Conservation (phyloP, 2,329 filamentous ascomycete genomes). For the Cryphonectria japonica region DNA sequence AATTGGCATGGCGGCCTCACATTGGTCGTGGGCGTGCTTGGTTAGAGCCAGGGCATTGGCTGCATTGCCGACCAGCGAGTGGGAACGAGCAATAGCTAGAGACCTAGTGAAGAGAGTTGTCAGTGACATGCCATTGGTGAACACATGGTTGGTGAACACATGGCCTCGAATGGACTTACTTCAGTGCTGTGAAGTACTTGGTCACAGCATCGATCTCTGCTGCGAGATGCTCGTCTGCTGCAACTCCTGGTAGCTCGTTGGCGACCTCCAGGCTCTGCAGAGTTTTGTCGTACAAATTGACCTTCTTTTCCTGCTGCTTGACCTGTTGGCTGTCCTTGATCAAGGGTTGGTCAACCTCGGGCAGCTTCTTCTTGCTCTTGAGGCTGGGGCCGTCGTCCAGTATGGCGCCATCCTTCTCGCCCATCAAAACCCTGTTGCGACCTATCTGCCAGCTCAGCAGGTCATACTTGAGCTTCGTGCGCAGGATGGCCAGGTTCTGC, state of each 20-base stretch:
- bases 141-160: background rate
- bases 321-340: conserved; percentile 60
- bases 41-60: conserved; percentile 86
- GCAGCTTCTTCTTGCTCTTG: conserved; percentile 38
- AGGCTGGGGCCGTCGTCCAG: conserved; percentile 54
- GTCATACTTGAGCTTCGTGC: conserved; percentile 91
- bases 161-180: conserved; percentile 55
- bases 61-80: conserved; percentile 72
- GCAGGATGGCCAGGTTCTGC: conserved; percentile 90
- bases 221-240: conserved; percentile 77
- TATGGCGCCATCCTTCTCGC: conserved; percentile 75
- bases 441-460: conserved; percentile 95
- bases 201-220: conserved; percentile 77
- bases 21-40: conserved; percentile 69
- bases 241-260: conserved; percentile 86
- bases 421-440: conserved; percentile 85
- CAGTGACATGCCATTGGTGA: conserved; percentile 17
- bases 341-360: conserved; percentile 68
- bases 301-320: conserved; percentile 80
- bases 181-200: conserved; percentile 85
- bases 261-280: conserved; percentile 89
- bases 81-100: conserved; percentile 82
- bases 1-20: conserved; percentile 53
- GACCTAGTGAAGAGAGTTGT: conserved; percentile 55
- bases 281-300: conserved; percentile 88